phyloP scores from a whole-genome alignment of 495 filamentous ascomycete genomes.

The Annulohypoxylon nitens region DNA sequence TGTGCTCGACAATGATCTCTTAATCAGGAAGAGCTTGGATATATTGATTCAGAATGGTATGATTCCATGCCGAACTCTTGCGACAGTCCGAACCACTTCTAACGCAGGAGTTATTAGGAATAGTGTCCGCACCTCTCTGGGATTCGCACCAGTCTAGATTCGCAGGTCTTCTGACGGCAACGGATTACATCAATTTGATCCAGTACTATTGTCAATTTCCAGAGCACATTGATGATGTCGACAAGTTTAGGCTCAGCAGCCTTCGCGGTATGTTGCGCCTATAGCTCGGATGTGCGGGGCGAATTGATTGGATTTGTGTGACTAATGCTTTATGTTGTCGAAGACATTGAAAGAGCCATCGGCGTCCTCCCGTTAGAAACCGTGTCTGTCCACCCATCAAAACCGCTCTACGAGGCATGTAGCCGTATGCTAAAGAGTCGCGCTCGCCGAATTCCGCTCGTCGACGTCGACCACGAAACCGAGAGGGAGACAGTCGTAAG shows the following conservation, averaged over 20 bases:
- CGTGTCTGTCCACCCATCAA: conserved; percentile 90
- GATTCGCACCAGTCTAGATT: conserved; percentile 95
- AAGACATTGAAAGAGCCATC: conserved; percentile 95
- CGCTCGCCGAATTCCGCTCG: conserved; percentile 91
- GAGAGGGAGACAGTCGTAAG: conserved; percentile 92
- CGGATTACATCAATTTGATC: conserved; percentile 98
- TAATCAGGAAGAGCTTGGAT: conserved; percentile 96
- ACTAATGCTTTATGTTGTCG: conserved; percentile 23
- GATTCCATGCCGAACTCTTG: conserved; percentile 19
- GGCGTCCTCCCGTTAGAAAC: conserved; percentile 93
- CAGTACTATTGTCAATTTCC: conserved; percentile 99
- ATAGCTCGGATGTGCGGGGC: conserved; percentile 25
- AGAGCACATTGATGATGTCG: conserved; percentile 86
- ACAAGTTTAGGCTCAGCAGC: conserved; percentile 94
- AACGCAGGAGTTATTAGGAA: conserved; percentile 69
- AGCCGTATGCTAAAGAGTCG: conserved; percentile 93
- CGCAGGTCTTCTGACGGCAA: conserved; percentile 92
- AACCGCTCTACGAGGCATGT: conserved; percentile 94
- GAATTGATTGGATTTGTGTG: conserved; percentile 24
- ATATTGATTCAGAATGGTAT: conserved; percentile 97
- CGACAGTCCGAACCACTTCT: conserved; percentile 20
- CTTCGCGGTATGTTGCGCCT: conserved; percentile 76
- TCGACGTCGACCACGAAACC: conserved; percentile 96
- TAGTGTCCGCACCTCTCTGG: conserved; percentile 98
- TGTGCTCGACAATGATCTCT: conserved; percentile 91